Base-by-base conservation (phyloP, 345 rosid species). In the Eucalyptus regnans region DNA sequence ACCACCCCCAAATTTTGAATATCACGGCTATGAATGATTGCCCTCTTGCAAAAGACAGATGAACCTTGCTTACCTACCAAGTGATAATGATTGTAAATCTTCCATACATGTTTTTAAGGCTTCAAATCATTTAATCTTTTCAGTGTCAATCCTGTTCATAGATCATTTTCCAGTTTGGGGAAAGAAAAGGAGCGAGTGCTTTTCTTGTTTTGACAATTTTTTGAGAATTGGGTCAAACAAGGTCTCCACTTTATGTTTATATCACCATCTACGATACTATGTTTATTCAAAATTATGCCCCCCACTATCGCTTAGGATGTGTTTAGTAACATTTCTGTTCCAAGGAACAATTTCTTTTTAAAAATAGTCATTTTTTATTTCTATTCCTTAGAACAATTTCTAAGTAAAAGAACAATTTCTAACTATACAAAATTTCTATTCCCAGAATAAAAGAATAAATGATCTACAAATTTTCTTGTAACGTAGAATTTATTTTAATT, bases 361-460 rank as follows among this genome's bases (percentile, higher is more conserved):
- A 0, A 18, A 52, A 52, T 52, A 1, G 25, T 52, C 58, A 0
- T 52, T 52, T 20, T 52, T 2, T 4, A 52, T 52, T 20, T 20
- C 2, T 52, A 52, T 20, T 52, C 25, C 58, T 52, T 52, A 20
- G 25, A 52, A 52, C 0, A 20, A 1, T 52, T 52, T 52, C 1
- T 7, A 2, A 52, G 58, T 18, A 52, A 52, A 52, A 52, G 0
- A 52, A 52, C 25, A 1, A 17, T 52, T 52, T 3, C 23, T 52
- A 52, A 52, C 25, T 52, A 20, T 18, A 52, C 17, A 52, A 52
- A 52, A 52, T 52, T 52, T 52, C 2, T 52, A 52, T 18, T 52
- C 58, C 18, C 25, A 52, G 2, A 18, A 52, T 52, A 52, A 52
- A 7, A 52, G 22, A 18, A 18, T 0, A 52, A 52, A 52, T 2